phyloP scores from a whole-genome alignment of 106 monocot genomes.

The Iris macrosiphon region DNA sequence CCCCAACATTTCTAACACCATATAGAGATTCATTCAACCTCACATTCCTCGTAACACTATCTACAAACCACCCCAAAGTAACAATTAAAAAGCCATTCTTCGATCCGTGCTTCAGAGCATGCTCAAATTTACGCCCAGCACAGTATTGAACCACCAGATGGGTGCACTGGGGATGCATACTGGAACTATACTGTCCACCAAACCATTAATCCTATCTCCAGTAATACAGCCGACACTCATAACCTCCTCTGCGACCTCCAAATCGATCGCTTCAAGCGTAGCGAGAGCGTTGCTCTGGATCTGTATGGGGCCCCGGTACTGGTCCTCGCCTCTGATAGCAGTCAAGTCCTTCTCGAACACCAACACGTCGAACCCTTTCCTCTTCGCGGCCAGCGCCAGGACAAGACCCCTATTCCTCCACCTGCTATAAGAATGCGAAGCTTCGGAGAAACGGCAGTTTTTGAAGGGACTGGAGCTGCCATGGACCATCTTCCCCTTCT shows the following conservation, averaged over 20 bases:
- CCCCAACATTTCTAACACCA: conserved; percentile 43
- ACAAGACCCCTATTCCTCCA: conserved; percentile 63
- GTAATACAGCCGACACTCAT: conserved; percentile 58
- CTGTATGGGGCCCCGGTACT: conserved; percentile 75
- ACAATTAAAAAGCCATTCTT: conserved; percentile 74
- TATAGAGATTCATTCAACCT: conserved; percentile 80
- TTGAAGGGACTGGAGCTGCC: background rate
- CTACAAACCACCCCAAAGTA: conserved; percentile 91
- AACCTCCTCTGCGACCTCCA: conserved; percentile 59
- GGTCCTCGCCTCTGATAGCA: conserved; percentile 65
- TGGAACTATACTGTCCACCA: conserved; percentile 65
- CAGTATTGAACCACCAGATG: too few relatives aligned
- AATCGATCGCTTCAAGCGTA: conserved; percentile 55
- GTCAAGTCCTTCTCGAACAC: conserved; percentile 75
- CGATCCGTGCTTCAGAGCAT: conserved; percentile 80
- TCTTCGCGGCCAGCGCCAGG: conserved; percentile 56
- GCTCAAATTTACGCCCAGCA: conserved; percentile 81
- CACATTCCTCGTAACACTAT: conserved; percentile 81
- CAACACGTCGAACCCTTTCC: conserved; percentile 66
- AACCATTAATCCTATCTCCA: conserved; percentile 62
- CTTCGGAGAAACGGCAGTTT: conserved; percentile 6
- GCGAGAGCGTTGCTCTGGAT: conserved; percentile 75
- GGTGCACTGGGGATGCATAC: too few relatives aligned
- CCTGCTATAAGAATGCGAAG: conserved; percentile 47
- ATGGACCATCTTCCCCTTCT: too few relatives aligned